phyloP scores from a whole-genome alignment of 306 rosid genomes.

The Citrullus mucosospermus region DNA sequence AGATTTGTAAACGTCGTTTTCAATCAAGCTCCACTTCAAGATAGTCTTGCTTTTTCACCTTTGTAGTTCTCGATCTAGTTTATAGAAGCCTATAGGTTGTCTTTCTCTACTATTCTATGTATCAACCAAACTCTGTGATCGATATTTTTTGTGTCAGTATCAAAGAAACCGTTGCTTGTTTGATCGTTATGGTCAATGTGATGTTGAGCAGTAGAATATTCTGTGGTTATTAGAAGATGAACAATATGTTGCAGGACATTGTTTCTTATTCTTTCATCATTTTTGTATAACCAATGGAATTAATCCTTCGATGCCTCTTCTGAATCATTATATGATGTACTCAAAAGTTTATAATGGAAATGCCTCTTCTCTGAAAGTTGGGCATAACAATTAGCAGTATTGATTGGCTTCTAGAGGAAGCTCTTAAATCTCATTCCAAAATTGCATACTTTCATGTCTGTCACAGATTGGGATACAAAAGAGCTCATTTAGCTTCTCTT shows the following conservation, averaged over 20 bases:
- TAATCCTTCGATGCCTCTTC: not conserved
- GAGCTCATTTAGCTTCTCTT: not conserved
- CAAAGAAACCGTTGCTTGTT: not conserved
- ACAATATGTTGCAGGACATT: not conserved
- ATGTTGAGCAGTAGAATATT: not conserved
- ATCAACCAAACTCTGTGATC: not conserved
- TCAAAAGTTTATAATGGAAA: not conserved
- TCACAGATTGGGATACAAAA: not conserved
- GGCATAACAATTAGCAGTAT: not conserved
- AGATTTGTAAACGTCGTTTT: constrained; percentile 15
- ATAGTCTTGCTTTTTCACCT: not conserved
- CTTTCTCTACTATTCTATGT: not conserved
- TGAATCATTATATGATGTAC: not conserved
- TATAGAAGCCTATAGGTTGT: not conserved
- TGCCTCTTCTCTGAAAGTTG: not conserved
- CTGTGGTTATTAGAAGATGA: not conserved
- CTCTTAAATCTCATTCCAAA: not conserved
- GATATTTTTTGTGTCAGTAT: not conserved
- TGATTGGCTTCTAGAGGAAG: not conserved
- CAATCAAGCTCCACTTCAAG: not conserved
- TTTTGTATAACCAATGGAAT: not conserved
- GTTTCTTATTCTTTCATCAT: not conserved
- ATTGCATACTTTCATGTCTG: not conserved
- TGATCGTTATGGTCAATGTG: not conserved
- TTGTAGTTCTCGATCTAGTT: not conserved